Evolutionary conservation across 1,284 basidiomycete species (phyloP), one percentile per base, ranked within the genome.

Genomic region (Ganoderma meredithae): DNA sequence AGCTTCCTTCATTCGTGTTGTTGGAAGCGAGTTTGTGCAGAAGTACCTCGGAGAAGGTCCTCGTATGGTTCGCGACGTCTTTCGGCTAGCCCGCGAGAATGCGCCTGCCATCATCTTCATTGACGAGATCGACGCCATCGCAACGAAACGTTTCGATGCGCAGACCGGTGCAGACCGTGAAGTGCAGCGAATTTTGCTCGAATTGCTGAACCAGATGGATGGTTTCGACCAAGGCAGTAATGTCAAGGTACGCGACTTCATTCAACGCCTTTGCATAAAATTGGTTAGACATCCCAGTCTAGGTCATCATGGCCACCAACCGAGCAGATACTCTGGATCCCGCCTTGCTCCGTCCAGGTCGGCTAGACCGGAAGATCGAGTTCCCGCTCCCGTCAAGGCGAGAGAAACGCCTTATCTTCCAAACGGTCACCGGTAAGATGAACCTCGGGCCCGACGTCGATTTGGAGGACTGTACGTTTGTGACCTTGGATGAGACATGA

Each of bases 1-100:
- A 0, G 97, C 97, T 12, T 88, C 95, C 25, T 99, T 99, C 84
- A 99, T 99, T 76, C 95, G 98, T 63, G 98, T 99, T 6, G 97
- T 98, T 36, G 98, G 98, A 27, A 97, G 95, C 74, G 97, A 99
- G 81, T 99, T 99, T 78, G 97, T 99, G 25, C 97, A 99, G 82
- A 99, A 99, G 81, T 99, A 99, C 78, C 90, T 99, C 3, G 98
- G 98, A 77, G 98, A 99, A 84, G 98, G 98, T 58, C 98, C 98
- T 61, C 94, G 98, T 73, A 99, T 99, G 98, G 98, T 99, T 69
- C 92, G 98, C 77, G 98, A 99, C 79, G 98, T 99, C 67, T 99
- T 99, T 87, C 89, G 98, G 68, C 88, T 99, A 60, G 98, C 98
- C 52, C 86, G 98, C 73, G 98, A 99, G 81, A 99, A 99, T 77